phyloP scores from a whole-genome alignment of 73 alveolate genomes.

The Breviolum minutum region DNA sequence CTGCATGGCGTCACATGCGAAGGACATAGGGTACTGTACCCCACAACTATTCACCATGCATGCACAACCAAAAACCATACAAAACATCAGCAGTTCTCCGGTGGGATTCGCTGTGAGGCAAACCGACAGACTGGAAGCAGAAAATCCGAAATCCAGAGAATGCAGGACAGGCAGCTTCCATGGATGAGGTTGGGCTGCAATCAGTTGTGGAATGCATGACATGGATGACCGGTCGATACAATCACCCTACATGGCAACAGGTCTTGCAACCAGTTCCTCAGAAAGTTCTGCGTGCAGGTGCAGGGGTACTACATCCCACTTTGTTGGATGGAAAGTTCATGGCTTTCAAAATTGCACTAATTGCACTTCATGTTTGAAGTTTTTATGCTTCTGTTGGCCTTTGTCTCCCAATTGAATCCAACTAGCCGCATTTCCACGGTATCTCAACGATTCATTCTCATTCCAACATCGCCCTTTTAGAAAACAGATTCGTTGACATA shows the following conservation, averaged over 20 bases:
- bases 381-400: no score
- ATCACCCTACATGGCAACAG: not conserved
- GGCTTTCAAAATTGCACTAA: no score
- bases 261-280: not conserved
- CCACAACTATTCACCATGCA: no score
- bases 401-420: no score
- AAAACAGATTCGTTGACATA: no score
- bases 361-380: no score
- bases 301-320: not conserved
- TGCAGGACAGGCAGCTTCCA: not conserved
- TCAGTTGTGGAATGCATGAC: not conserved
- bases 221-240: not conserved
- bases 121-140: conserved; percentile 68
- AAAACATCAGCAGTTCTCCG: no score
- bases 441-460: no score
- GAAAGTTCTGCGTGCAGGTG: conserved; percentile 44
- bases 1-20: not conserved
- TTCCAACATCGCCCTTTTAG: no score
- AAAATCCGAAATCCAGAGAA: conserved; percentile 35
- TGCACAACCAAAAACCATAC: no score
- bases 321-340: no score
- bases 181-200: not conserved
- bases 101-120: not conserved
- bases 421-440: no score
- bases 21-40: not conserved